Base-by-base conservation (phyloP, 2,329 filamentous ascomycete genomes). In the Nemania diffusa region DNA sequence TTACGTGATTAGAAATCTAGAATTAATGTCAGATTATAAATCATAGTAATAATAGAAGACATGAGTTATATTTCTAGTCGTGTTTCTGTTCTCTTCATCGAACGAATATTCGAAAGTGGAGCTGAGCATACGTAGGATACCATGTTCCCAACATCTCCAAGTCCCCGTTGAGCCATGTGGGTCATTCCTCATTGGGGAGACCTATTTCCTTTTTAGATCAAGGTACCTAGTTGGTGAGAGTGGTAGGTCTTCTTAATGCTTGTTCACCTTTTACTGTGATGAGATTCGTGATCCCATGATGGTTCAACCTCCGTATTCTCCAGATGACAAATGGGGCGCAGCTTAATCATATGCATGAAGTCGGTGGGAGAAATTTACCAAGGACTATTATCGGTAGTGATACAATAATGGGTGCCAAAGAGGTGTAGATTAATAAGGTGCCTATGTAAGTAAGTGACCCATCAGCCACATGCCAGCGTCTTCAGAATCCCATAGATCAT, bases 131-230 rank as follows among this genome's bases (percentile, higher is more conserved):
- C 9, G 32, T 60, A 11, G 22, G 22, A 44, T 37, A 46, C 34
- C 34, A 37, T 40, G 17, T 53, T 51, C 15, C 44, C 58, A 44
- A 40, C 58, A 37, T 17, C 37, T 34, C 13, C 48, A 46, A 40
- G 55, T 48, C 27, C 17, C 57, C 27, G 46, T 26, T 37, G 29
- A 56, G n/a, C 40, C 42, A 40, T 52, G 52, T 42, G 60, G 51
- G 42, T 27, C 52, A 63, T 51, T 51, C 60, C 60, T 42, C 60
- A 50, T 63, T 57, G 34, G 52, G 51, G 26, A 51, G 60, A 63
- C 60, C 60, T 57, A 63, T 63, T 57, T 27, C 60, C 60, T 26
- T 44, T 63, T 63, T 57, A 57, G 60, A 63, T 40, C 44, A 5
- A 26, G 29, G 29, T 13, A 40, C 32, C 46, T 24, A n/a, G 11